phyloP scores from a whole-genome alignment of 2,329 filamentous ascomycete species.

The Penicillium sp. region DNA sequence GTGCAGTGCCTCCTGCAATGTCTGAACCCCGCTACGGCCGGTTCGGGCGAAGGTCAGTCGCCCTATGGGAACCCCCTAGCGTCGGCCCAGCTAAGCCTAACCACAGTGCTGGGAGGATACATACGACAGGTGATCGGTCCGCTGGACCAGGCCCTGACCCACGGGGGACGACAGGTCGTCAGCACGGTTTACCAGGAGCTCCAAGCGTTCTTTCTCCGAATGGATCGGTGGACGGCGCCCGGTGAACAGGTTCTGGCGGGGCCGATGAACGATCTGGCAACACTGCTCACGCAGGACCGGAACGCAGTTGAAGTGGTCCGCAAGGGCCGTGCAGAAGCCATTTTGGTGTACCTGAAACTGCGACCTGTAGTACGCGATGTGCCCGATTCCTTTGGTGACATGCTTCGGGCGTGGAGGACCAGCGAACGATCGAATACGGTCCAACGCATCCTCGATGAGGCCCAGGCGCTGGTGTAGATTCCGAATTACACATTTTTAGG shows the following conservation, averaged over 20 bases:
- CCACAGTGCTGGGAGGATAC: constrained; percentile 33
- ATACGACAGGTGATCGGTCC: constrained; percentile 30
- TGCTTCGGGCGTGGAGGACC: constrained; percentile 36
- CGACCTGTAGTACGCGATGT: constrained; percentile 20
- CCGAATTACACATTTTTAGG: neutral
- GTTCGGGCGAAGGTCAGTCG: constrained; percentile 27
- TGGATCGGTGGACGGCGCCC: constrained; percentile 26
- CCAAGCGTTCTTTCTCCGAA: constrained; percentile 31
- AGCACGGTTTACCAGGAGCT: constrained; percentile 37
- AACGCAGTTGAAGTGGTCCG: constrained; percentile 40
- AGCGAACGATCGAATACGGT: constrained; percentile 42
- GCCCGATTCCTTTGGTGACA: constrained; percentile 20
- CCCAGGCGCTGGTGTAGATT: constrained; percentile 16
- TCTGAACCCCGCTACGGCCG: constrained; percentile 31
- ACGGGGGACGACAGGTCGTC: constrained; percentile 37
- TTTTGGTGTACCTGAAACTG: constrained; percentile 32
- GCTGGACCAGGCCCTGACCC: constrained; percentile 30
- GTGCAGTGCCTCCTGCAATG: constrained; percentile 41
- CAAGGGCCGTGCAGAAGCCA: constrained; percentile 39
- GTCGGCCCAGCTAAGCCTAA: constrained; percentile 27
- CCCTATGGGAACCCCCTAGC: constrained; percentile 17
- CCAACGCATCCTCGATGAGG: constrained; percentile 35
- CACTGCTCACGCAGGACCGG: constrained; percentile 34
- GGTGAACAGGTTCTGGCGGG: constrained; percentile 26
- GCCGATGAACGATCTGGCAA: constrained; percentile 29